These are phyloP conservation scores for Dryas drummondii DNA, from an alignment of 306 rosid species.

Conservation along the genomic window DNA sequence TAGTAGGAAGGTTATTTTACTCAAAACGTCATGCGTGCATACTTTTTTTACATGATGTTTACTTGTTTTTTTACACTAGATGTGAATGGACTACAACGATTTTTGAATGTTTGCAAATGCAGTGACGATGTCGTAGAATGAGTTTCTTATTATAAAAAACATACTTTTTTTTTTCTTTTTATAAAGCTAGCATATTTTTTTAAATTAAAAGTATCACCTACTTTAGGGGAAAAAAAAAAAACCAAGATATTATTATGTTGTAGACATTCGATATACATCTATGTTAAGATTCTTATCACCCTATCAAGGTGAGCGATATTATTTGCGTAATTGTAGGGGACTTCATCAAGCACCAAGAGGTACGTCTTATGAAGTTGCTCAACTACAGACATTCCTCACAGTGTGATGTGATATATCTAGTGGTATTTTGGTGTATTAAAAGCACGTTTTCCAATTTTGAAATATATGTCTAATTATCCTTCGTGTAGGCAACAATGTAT, in stretches of 20 bases:
- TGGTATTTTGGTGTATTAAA: not conserved
- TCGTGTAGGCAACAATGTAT: too few species aligned
- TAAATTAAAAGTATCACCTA: too few species aligned
- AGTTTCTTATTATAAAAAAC: too few species aligned
- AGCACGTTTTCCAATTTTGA: too few species aligned
- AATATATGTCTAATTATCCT: too few species aligned
- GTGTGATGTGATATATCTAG: not conserved
- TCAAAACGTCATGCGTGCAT: not conserved
- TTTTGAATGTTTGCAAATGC: too few species aligned
- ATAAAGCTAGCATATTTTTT: too few species aligned
- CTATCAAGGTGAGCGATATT: not conserved
- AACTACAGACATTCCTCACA: not conserved
- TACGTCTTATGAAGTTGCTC: not conserved
- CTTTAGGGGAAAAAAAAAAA: too few species aligned
- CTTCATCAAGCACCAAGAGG: not conserved
- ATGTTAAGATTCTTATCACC: not conserved
- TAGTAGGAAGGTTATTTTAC: not conserved
- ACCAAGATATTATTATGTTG: not conserved
- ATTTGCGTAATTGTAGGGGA: not conserved
- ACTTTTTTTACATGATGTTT: not conserved
- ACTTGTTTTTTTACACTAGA: not conserved
- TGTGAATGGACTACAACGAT: too few species aligned
- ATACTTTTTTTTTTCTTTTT: too few species aligned
- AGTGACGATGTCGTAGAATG: too few species aligned
- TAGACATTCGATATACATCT: not conserved